phyloP scores from a whole-genome alignment of 345 rosid species.

The Camelina neglecta region DNA sequence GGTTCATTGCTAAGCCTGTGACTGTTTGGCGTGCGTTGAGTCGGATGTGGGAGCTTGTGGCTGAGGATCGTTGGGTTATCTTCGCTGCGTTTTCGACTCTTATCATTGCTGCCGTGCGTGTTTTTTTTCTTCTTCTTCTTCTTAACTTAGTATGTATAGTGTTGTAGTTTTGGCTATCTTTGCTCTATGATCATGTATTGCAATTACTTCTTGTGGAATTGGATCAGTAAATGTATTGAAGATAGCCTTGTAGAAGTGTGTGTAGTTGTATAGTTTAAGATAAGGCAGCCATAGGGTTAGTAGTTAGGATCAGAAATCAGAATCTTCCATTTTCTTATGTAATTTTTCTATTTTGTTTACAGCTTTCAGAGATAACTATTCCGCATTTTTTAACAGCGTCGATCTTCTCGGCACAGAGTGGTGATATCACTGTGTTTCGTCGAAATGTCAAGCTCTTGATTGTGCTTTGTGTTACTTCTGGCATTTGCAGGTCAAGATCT shows the following conservation, averaged over 20 bases:
- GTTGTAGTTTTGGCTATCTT: neutral
- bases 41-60: constrained; percentile 90
- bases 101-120: constrained; percentile 76
- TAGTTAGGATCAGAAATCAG: neutral
- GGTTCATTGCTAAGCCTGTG: constrained; percentile 73
- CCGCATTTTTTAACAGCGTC: constrained; percentile 98
- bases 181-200: neutral
- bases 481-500: constrained; percentile 95
- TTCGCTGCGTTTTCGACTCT: constrained; percentile 81
- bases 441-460: constrained; percentile 71
- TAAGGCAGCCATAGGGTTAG: too few relatives aligned
- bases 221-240: neutral
- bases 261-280: too few relatives aligned
- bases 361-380: constrained; percentile 86
- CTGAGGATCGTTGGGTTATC: constrained; percentile 87
- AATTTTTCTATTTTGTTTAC: constrained; percentile 43
- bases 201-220: neutral
- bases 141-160: neutral
- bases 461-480: constrained; percentile 71
- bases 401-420: constrained; percentile 82
- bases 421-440: constrained; percentile 73
- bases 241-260: neutral
- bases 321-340: constrained; percentile 16
- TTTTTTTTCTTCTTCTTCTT: neutral
- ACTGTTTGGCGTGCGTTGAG: constrained; percentile 81